Evolutionary conservation across 2,329 filamentous ascomycete genomes (phyloP).

Genomic region (Monosporascus sp.): DNA sequence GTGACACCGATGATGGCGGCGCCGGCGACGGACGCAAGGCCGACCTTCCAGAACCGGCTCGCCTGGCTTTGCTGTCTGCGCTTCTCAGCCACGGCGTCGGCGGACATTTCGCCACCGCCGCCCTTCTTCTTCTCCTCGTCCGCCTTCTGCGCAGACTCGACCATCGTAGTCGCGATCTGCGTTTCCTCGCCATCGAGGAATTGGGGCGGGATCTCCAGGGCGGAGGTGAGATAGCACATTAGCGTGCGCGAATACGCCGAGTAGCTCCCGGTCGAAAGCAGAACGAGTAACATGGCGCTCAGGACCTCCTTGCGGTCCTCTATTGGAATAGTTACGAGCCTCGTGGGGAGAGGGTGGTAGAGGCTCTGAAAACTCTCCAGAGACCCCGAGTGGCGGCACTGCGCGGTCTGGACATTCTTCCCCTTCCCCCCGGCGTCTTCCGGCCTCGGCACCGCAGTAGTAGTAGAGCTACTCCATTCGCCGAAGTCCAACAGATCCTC

Average conservation of each 20-base stretch:
- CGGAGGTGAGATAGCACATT: slow-evolving; percentile 62
- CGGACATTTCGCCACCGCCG: slow-evolving; percentile 55
- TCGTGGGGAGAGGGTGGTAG: slow-evolving; percentile 48
- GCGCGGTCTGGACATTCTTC: background rate
- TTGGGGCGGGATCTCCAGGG: slow-evolving; percentile 56
- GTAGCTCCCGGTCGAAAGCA: slow-evolving; percentile 70
- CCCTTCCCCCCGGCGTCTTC: background rate
- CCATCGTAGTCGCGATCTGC: slow-evolving; percentile 68
- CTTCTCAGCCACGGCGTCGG: slow-evolving; percentile 70
- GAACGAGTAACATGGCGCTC: slow-evolving; percentile 63
- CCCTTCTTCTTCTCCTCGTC: slow-evolving; percentile 29
- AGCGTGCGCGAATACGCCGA: slow-evolving; percentile 67
- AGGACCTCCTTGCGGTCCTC: slow-evolving; percentile 59
- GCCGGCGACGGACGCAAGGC: slow-evolving; percentile 80
- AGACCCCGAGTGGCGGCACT: slow-evolving; percentile 3
- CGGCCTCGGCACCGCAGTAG: slow-evolving; percentile 23
- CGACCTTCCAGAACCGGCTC: slow-evolving; percentile 81
- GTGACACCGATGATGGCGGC: slow-evolving; percentile 89
- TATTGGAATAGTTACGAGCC: slow-evolving; percentile 51
- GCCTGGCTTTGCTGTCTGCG: slow-evolving; percentile 65
- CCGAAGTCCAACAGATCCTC: slow-evolving; percentile 39
- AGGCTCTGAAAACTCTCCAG: slow-evolving; percentile 42
- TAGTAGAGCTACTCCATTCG: slow-evolving; percentile 4
- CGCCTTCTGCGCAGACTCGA: slow-evolving; percentile 57
- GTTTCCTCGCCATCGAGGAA: slow-evolving; percentile 65